Percentiles rank a stretch among this genome's conserved stretches.
Conservation (phyloP, 495 filamentous ascomycete genomes). For the Corynascus novoguineensis region DNA sequence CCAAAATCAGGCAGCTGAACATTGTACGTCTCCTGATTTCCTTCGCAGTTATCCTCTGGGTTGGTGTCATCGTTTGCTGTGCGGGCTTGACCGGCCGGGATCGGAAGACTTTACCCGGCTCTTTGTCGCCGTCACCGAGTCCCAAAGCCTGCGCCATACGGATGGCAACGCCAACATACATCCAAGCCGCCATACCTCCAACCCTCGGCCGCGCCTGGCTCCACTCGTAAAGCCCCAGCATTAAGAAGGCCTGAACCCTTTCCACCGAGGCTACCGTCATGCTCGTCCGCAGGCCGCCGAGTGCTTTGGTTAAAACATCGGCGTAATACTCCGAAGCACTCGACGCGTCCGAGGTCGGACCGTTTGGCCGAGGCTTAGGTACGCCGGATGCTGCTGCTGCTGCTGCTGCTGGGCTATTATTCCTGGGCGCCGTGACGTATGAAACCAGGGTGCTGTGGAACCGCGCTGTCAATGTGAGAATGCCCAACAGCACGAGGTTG, state of each 20-base stretch:
- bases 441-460: conserved; percentile 67
- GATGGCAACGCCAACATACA: conserved; percentile 72
- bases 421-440: conserved; percentile 47
- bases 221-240: conserved; percentile 84
- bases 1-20: conserved; percentile 80
- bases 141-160: conserved; percentile 67
- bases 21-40: conserved; percentile 78
- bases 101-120: conserved; percentile 25
- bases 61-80: conserved; percentile 22
- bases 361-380: conserved; percentile 34
- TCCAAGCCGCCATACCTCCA: conserved; percentile 69
- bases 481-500: conserved; percentile 68
- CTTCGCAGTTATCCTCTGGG: conserved; percentile 58
- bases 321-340: conserved; percentile 76
- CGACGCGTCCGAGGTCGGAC: conserved; percentile 48
- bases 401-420: no score
- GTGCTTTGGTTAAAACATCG: conserved; percentile 58
- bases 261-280: conserved; percentile 59
- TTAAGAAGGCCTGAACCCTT: conserved; percentile 68
- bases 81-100: conserved; percentile 14
- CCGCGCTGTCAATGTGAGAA: conserved; percentile 72
- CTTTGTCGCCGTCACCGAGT: conserved; percentile 57
- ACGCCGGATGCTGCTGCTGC: conserved; percentile 19
- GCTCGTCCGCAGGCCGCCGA: conserved; percentile 50
- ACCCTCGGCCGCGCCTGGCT: conserved; percentile 54